These are phyloP conservation scores for Boletus subcaerulescens DNA, from an alignment of 768 basidiomycete genomes.

Conservation along the genomic window DNA sequence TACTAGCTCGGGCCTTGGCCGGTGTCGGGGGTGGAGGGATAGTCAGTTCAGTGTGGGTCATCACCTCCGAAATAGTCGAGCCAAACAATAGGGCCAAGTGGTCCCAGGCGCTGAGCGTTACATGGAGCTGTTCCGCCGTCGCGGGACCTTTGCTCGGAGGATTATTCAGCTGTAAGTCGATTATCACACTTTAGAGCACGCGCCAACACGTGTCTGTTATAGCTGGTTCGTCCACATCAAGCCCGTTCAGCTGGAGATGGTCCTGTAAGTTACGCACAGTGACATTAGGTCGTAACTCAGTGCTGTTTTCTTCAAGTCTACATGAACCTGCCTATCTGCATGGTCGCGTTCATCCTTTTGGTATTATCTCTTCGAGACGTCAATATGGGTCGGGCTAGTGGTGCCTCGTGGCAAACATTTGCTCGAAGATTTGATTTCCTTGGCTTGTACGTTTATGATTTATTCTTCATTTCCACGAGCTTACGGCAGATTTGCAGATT, in stretches of 20 bases:
- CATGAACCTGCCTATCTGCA: constrained; percentile 76
- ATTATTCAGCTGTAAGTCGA: constrained; percentile 65
- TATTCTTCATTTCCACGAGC: constrained; percentile 13
- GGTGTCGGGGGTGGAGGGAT: constrained; percentile 88
- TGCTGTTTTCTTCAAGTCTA: constrained; percentile 51
- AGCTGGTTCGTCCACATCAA: constrained; percentile 26
- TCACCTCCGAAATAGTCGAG: constrained; percentile 82
- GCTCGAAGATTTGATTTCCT: constrained; percentile 66
- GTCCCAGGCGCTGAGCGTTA: constrained; percentile 82
- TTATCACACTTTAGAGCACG: constrained; percentile 9
- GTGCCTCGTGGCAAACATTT: constrained; percentile 57
- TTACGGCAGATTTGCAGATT: constrained; percentile 42
- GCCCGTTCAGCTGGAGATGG: constrained; percentile 70
- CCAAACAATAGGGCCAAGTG: constrained; percentile 69
- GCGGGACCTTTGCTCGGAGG: constrained; percentile 85
- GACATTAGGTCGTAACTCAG: constrained; percentile 16
- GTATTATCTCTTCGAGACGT: constrained; percentile 58
- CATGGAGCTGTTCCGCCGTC: constrained; percentile 83
- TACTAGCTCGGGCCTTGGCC: constrained; percentile 60
- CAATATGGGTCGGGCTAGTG: constrained; percentile 40
- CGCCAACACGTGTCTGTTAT: constrained; percentile 20
- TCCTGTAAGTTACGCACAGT: constrained; percentile 56
- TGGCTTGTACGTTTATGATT: constrained; percentile 58
- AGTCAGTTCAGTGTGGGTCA: constrained; percentile 81
- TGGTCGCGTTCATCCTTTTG: constrained; percentile 56